Evolutionary conservation across 2,329 filamentous ascomycete genomes (phyloP).

Genomic region (Alternaria hordeiaustralica): DNA sequence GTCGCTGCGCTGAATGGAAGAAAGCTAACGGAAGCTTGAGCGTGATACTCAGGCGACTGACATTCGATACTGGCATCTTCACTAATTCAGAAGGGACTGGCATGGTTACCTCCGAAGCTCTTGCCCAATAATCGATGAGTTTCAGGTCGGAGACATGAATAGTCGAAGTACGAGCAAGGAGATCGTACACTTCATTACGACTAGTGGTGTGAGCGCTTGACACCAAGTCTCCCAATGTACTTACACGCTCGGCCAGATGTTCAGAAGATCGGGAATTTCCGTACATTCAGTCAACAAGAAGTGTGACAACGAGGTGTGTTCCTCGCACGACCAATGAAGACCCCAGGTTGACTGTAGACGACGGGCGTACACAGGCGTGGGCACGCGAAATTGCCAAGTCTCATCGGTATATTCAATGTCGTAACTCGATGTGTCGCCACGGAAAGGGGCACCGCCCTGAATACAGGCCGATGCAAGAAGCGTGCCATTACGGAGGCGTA

Average conservation of each 20-base stretch:
- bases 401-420: too few species aligned
- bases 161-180: background rate
- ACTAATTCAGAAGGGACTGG: background rate
- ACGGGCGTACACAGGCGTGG: background rate
- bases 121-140: background rate
- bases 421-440: too few species aligned
- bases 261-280: background rate
- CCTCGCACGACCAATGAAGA: background rate
- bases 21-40: background rate
- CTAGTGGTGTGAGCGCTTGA: background rate
- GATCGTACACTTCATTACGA: background rate
- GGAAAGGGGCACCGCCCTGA: background rate
- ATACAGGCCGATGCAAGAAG: background rate
- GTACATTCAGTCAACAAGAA: background rate
- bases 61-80: background rate
- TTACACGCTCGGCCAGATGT: background rate
- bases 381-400: too few species aligned
- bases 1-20: background rate
- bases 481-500: background rate
- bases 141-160: background rate
- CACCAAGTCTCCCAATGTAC: background rate
- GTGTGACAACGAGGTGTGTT: background rate
- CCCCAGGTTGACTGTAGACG: background rate
- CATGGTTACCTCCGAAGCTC: background rate
- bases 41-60: background rate